Evolutionary conservation across 345 rosid genomes (phyloP), one percentile per base, ranked within the genome.

Genomic region (Syzygium grande): DNA sequence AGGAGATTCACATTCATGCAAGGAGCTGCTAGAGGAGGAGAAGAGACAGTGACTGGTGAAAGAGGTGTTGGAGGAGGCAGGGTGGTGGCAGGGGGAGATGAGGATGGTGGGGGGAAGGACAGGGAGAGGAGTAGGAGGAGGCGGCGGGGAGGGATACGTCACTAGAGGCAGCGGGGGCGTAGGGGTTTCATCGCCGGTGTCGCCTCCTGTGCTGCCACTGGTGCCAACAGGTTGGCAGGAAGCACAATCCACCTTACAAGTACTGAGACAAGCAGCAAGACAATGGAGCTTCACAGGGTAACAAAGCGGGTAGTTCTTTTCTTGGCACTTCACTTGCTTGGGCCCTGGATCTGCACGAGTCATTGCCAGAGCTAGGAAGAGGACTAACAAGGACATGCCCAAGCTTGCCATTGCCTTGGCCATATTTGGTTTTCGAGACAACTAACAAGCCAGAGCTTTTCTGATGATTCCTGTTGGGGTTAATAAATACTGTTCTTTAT

Each of bases 11-110:
- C 21, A 27, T 19, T 73, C 83, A 19, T 2, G 27, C 49, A 34
- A 34, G 88, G 51, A 1, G 89, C 63, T 7, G 84, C 83, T 12
- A 91, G 84, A 15, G 89, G 65, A 1, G 86, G 87, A 29, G 89
- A 87, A 4, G 86, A 5, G 85, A 87, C 86, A 16, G 85, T 56
- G 4, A 86, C 19, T 0, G 89, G 90, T 51, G 89, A 52, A 1
- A 91, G 89, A 77, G 89, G 19, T 12, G 93, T 52, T 1, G 90
- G 73, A 6, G 90, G 85, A 53, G 85, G 88, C 30, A 55, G 83
- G 2, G 52, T 30, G 9, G 30, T 1, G 4, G 87, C 5, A 3
- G 41, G 86, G 27, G 65, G 27, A 27, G 21, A 22, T 14, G 86
- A 38, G 12, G 51, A 23, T n/a, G 85, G 85, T 11, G 63, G 41